Percentiles rank a stretch among this genome's conserved stretches.
These are phyloP conservation scores for Aspergillus neotritici DNA, from an alignment of 2,329 filamentous ascomycete genomes.

Conservation along the genomic window DNA sequence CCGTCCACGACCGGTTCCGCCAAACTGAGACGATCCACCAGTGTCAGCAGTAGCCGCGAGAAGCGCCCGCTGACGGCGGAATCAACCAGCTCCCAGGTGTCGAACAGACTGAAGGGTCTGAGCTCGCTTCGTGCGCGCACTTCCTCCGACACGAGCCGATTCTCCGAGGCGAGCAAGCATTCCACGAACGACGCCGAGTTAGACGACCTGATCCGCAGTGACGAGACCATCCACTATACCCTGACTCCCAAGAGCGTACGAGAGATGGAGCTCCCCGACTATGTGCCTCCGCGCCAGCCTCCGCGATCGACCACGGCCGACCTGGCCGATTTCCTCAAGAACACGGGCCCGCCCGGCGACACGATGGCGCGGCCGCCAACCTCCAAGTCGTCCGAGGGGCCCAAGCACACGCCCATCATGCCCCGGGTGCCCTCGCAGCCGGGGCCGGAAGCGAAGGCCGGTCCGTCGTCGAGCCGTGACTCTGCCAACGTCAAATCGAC, in stretches of 20 bases:
- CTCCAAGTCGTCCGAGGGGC: constrained; percentile 20
- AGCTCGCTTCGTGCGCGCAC: no score
- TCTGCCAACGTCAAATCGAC: constrained; percentile 86
- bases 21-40: constrained; percentile 35
- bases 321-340: constrained; percentile 35
- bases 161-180: constrained; percentile 33
- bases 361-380: constrained; percentile 15
- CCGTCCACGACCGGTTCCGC: constrained; percentile 20
- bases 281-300: constrained; percentile 24
- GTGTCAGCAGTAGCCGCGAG: constrained; percentile 34
- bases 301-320: constrained; percentile 32
- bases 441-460: constrained; percentile 59
- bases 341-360: constrained; percentile 29
- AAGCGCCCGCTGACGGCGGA: constrained; percentile 36
- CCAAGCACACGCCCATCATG: constrained; percentile 22
- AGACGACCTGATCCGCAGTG: constrained; percentile 74
- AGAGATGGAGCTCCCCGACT: constrained; percentile 53
- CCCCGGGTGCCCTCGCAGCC: constrained; percentile 11
- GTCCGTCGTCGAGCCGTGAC: constrained; percentile 67
- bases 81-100: constrained; percentile 37
- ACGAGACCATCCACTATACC: constrained; percentile 76
- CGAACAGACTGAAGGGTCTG: constrained; percentile 39
- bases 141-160: no score
- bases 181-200: constrained; percentile 55
- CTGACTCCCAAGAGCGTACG: constrained; percentile 75